Evolutionary conservation across 202 grass and related monocot genomes (phyloP).

Genomic region (Zizania palustris): DNA sequence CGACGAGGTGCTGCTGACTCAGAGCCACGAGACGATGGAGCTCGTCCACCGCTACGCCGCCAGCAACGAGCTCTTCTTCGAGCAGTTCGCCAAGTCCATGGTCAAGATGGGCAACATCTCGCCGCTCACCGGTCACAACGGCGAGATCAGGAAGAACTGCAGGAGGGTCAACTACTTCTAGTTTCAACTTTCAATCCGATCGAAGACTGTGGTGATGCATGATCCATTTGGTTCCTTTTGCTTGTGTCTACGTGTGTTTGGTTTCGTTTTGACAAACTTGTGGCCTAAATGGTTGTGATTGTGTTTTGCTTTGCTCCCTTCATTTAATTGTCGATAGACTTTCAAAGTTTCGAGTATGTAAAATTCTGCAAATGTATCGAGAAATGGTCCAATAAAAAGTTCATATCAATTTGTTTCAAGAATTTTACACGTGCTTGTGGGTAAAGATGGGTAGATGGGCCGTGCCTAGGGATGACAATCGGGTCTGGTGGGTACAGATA

Average conservation of each 20-base stretch:
- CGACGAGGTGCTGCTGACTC: constrained; percentile 75
- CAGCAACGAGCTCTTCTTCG: constrained; percentile 52
- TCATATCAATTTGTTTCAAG: neutral
- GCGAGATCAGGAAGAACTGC: constrained; percentile 71
- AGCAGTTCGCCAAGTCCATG: constrained; percentile 81
- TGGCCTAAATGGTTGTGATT: constrained; percentile 17
- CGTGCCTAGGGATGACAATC: too few relatives aligned
- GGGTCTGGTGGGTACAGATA: too few relatives aligned
- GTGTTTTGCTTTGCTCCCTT: neutral
- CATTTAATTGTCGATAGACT: neutral
- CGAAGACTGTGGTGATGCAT: neutral
- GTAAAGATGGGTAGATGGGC: too few relatives aligned
- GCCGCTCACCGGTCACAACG: constrained; percentile 54
- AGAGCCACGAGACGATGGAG: constrained; percentile 60
- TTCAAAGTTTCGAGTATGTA: neutral
- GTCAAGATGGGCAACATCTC: constrained; percentile 82
- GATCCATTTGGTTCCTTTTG: neutral
- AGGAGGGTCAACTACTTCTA: constrained; percentile 61
- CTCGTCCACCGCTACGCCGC: constrained; percentile 65
- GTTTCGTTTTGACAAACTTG: neutral
- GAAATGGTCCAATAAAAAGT: constrained; percentile 47
- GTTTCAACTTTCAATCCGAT: neutral
- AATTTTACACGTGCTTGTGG: too few relatives aligned
- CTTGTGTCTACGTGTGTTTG: neutral
- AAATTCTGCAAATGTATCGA: constrained; percentile 31